Percentiles rank a stretch among this genome's conserved stretches.
These are phyloP conservation scores for Apophysomyces elegans DNA, from an alignment of 371 early-diverging fungal genomes.

Conservation along the genomic window DNA sequence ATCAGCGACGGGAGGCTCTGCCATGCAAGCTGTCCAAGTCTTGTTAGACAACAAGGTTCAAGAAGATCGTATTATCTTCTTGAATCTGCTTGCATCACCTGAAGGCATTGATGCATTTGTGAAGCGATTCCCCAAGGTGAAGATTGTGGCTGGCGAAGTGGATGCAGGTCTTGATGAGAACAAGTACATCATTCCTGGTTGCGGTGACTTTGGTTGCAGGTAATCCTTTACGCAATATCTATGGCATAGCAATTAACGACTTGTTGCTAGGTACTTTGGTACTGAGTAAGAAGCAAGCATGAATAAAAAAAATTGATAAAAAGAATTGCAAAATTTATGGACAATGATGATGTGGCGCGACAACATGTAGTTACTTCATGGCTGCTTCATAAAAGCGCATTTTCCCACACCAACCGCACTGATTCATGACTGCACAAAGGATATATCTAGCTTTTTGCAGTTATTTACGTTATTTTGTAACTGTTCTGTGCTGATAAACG, in stretches of 20 bases:
- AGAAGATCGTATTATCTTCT: slow-evolving; percentile 84
- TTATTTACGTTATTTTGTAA: background rate
- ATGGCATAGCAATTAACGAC: background rate
- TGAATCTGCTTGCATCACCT: slow-evolving; percentile 83
- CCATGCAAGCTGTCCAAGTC: slow-evolving; percentile 89
- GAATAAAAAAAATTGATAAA: too few relatives aligned
- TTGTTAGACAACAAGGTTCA: slow-evolving; percentile 84
- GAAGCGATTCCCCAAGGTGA: slow-evolving; percentile 74
- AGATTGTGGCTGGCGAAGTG: slow-evolving; percentile 85
- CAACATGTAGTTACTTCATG: too few relatives aligned
- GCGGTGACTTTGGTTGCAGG: slow-evolving; percentile 92
- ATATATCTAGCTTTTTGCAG: too few relatives aligned
- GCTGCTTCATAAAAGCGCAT: too few relatives aligned
- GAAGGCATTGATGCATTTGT: slow-evolving; percentile 85
- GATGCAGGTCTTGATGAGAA: slow-evolving; percentile 83
- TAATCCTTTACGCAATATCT: slow-evolving; percentile 16
- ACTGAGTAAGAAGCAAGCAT: slow-evolving; percentile 14
- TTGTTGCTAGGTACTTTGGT: slow-evolving; percentile 25
- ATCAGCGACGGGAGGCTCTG: slow-evolving; percentile 92
- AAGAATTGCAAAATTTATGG: too few relatives aligned
- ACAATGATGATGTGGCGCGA: too few relatives aligned
- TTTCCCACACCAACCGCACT: too few relatives aligned
- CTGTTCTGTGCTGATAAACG: background rate
- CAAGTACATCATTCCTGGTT: slow-evolving; percentile 91
- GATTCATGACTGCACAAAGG: too few relatives aligned